phyloP scores from a whole-genome alignment of 768 basidiomycete species.

The Suillus luteus region DNA sequence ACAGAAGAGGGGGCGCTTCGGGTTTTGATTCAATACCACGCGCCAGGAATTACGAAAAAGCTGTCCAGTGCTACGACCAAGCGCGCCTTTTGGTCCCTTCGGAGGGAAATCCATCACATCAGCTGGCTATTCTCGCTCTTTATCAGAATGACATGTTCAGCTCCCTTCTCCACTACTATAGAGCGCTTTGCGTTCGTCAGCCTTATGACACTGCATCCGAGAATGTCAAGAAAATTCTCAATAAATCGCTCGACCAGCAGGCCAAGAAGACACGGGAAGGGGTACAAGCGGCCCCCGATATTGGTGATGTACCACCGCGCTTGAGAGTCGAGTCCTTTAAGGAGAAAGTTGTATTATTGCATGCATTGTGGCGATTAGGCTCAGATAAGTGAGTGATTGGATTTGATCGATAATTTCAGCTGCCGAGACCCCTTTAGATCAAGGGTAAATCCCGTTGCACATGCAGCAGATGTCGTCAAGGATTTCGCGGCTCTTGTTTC shows the following conservation, averaged over 20 bases:
- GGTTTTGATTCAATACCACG: constrained; percentile 50
- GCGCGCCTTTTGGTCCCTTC: constrained; percentile 80
- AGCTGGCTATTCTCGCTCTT: constrained; percentile 89
- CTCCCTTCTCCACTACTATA: constrained; percentile 85
- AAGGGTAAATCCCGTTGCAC: constrained; percentile 50
- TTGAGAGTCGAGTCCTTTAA: constrained; percentile 66
- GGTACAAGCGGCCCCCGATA: constrained; percentile 32
- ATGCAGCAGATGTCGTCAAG: constrained; percentile 49
- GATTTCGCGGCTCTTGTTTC: constrained; percentile 65
- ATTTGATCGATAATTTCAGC: neutral
- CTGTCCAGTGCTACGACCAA: constrained; percentile 81
- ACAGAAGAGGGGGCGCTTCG: constrained; percentile 49
- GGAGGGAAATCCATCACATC: constrained; percentile 94
- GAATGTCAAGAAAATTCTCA: constrained; percentile 76
- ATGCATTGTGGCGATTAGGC: constrained; percentile 67
- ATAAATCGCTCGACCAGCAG: constrained; percentile 65
- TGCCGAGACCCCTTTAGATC: constrained; percentile 13
- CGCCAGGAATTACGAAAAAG: constrained; percentile 70
- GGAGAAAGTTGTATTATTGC: constrained; percentile 72
- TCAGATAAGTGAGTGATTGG: constrained; percentile 54
- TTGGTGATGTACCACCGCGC: constrained; percentile 44
- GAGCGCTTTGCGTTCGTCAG: constrained; percentile 82
- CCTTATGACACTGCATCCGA: constrained; percentile 88
- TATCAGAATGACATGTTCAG: constrained; percentile 83
- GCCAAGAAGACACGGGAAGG: constrained; percentile 46